Evolutionary conservation across 2,329 filamentous ascomycete genomes (phyloP).

Genomic region (Penicillium verrucosum): DNA sequence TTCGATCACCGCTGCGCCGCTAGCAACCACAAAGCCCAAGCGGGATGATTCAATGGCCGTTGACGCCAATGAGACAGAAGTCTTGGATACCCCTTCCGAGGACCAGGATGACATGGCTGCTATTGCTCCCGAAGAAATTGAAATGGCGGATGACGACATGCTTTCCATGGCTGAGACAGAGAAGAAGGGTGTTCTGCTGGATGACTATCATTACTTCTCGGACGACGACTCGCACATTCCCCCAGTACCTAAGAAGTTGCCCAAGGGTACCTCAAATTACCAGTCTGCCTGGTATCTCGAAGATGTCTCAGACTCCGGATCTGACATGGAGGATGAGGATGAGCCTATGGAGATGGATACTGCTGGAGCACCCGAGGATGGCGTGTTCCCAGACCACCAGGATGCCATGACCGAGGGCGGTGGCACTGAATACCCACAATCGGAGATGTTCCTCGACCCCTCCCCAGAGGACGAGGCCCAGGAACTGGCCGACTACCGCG

Average conservation of each 20-base stretch:
- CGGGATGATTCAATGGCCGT: constrained; percentile 63
- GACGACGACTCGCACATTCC: constrained; percentile 69
- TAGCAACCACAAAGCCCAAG: constrained; percentile 55
- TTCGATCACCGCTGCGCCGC: constrained; percentile 75
- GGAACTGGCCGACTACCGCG: constrained; percentile 77
- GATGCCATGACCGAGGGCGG: constrained; percentile 69
- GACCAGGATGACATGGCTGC: constrained; percentile 81
- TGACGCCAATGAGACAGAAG: constrained; percentile 54
- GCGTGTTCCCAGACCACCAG: constrained; percentile 57
- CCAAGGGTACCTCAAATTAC: constrained; percentile 88
- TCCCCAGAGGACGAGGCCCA: constrained; percentile 78
- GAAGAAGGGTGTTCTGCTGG: constrained; percentile 84
- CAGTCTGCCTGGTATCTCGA: constrained; percentile 91
- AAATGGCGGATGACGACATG: constrained; percentile 68
- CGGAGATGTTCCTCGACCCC: constrained; percentile 81
- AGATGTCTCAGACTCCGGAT: constrained; percentile 78
- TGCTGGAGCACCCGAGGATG: constrained; percentile 73
- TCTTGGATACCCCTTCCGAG: constrained; percentile 68
- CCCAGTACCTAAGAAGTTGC: constrained; percentile 68
- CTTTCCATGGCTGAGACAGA: constrained; percentile 51
- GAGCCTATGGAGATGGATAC: constrained; percentile 53
- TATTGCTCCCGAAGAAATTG: constrained; percentile 79
- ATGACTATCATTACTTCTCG: constrained; percentile 97
- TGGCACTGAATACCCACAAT: constrained; percentile 87
- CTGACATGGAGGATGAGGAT: constrained; percentile 75